Base-by-base conservation (phyloP, 805 yeast species). In the Allodekkera sacchari region DNA sequence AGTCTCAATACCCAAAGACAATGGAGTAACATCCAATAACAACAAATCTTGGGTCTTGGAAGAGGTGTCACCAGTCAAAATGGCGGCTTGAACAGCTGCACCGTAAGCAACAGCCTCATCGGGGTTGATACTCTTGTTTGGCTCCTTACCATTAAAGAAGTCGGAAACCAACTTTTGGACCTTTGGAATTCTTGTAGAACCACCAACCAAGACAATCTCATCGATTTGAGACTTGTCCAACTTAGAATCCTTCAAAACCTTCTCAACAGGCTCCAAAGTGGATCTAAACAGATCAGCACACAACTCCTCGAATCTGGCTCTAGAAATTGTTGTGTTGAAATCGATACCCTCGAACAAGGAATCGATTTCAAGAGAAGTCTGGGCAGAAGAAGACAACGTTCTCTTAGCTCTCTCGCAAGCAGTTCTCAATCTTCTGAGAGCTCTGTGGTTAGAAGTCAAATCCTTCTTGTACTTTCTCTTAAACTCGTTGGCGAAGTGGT, bases 371-470 rank as follows among this genome's bases (percentile, higher is more conserved):
- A 88, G 72, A 20, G 95, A 79, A 43, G 96, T 84, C 70, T 87
- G 95, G 44, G 96, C 87, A 38, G 95, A 83, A 23, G 96, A 87
- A 21, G 96, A 89, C 55, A 88, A 75, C 42, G 96, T 84, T 76
- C 96, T 85, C 92, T 88, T 88, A 43, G 97, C 97, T 65, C 96
- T 80, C 74, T 88, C 97, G 69, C 95, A 85, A 47, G 96, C 96
- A 50, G 96, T 88, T 77, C 96, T 83, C 63, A 88, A 75, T 80
- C 96, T 85, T 75, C 96, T 85, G 59, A 89, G 72, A 42, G 97
- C 94, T 74, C 96, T 83, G 71, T 87, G 95, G 79, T 88, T 87
- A 50, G 75, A 47, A 33, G 95, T 74, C 49, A 89, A 66, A 61
- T 89, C 97, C 74, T 84, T 84, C 80, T 85, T 84, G 77, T 83